Evolutionary conservation across 116 monocot genomes (phyloP), one percentile per base, ranked within the genome.

Genomic region (Papilionanthe hybrid): DNA sequence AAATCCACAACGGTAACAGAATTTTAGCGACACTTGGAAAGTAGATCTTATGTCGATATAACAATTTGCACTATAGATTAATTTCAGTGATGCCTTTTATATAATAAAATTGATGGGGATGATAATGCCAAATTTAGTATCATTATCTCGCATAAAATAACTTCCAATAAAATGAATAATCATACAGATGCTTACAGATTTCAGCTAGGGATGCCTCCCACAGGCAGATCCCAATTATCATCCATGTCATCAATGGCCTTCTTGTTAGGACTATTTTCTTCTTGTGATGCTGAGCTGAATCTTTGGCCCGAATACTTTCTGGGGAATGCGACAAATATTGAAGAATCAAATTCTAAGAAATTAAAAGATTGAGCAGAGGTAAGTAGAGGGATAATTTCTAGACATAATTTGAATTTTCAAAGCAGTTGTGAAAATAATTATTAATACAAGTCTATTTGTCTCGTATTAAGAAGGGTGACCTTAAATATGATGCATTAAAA

Each of bases 151-250:
- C 25, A 25, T 65, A 65, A 65, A 65, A 65, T 65, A 22, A 65
- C 65, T 8, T 65, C 27, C 3, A 65, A 22, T 27, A 23, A 23
- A 25, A 65, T 65, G 27, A 65, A 65, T 25, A 27, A 65, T 22
- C 65, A 27, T 27, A 5, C 10, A 65, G 22, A 65, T 65, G 22
- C 65, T 65, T 65, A 65, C 65, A 74, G 22, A 27, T 78, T 78
- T 83, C 78, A 83, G 78, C 74, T 73, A 47, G 83, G 83, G 75
- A 83, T 58, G 47, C 78, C 74, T 7, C 78, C 74, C 43, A 15
- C 83, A 19, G 78, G 77, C 29, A 84, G 11, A 71, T 80, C 80
- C 83, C 83, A 83, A 79, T 83, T 83, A 75, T 83, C 83, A 74
- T 83, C 83, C 60, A 63, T 23, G 78, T 83, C 78, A 42, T 77